A percentile compares a stretch with the other conserved stretches of the same genome.
Evolutionary conservation across 139 green algal species (phyloP).

Genomic region (Tetratostichococcus sp.): DNA sequence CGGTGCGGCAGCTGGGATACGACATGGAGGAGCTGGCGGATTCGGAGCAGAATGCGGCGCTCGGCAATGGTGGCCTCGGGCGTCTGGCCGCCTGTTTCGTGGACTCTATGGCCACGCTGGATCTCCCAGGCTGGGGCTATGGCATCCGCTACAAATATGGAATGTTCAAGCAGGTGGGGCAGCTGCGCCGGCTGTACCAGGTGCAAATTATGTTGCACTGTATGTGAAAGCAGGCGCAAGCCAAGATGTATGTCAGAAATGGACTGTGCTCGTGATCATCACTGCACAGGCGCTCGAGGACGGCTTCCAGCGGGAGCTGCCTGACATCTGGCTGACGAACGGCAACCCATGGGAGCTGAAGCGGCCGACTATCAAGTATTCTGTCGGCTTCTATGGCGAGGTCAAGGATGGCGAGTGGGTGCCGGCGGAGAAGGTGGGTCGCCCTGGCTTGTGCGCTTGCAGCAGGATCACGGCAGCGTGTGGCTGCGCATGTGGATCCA

Average conservation of each 20-base stretch:
- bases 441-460: too few relatives aligned
- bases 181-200: too few relatives aligned
- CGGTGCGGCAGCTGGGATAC: slow-evolving; percentile 70
- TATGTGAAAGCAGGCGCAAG: too few relatives aligned
- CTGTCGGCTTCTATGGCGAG: slow-evolving; percentile 73
- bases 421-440: slow-evolving; percentile 48
- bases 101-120: slow-evolving; percentile 94
- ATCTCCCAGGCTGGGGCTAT: slow-evolving; percentile 96
- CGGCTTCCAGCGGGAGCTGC: slow-evolving; percentile 76
- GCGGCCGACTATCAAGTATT: slow-evolving; percentile 57
- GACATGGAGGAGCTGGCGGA: slow-evolving; percentile 60
- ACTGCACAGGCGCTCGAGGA: slow-evolving; percentile 36
- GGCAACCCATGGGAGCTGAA: slow-evolving; percentile 90
- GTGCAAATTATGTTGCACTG: too few relatives aligned
- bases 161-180: slow-evolving; percentile 90
- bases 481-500: too few relatives aligned
- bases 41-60: slow-evolving; percentile 79
- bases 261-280: too few relatives aligned
- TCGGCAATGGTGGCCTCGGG: slow-evolving; percentile 98
- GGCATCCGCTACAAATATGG: slow-evolving; percentile 98
- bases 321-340: slow-evolving; percentile 94
- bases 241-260: too few relatives aligned
- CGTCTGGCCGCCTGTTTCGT: slow-evolving; percentile 97
- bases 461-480: too few relatives aligned
- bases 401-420: slow-evolving; percentile 57